These are phyloP conservation scores for Beauveria sp. DNA, from an alignment of 2,329 filamentous ascomycete genomes.

Conservation along the genomic window DNA sequence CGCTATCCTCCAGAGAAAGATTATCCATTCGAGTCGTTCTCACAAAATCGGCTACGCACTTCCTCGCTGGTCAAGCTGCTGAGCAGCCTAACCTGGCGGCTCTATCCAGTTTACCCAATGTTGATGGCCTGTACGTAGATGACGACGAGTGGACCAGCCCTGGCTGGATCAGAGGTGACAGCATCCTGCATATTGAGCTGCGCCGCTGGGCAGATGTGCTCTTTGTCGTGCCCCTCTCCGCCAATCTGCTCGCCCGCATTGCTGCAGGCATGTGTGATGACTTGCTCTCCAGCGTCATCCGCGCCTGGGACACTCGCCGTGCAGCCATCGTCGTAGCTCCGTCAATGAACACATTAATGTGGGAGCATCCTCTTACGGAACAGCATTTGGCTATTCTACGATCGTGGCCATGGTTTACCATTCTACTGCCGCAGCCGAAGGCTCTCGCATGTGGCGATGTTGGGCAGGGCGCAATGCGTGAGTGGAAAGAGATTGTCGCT, in stretches of 20 bases:
- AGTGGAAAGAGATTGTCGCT: conserved; percentile 67
- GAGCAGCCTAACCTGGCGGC: conserved; percentile 67
- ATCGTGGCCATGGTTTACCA: conserved; percentile 59
- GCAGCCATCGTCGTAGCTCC: conserved; percentile 65
- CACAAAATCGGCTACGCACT: conserved; percentile 64
- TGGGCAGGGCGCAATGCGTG: conserved; percentile 74
- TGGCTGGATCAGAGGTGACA: conserved; percentile 70
- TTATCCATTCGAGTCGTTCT: conserved; percentile 82
- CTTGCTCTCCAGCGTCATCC: conserved; percentile 63
- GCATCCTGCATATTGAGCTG: conserved; percentile 85
- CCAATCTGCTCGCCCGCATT: conserved; percentile 82
- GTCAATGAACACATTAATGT: conserved; percentile 90
- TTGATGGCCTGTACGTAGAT: conserved; percentile 76
- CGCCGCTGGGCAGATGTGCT: conserved; percentile 71
- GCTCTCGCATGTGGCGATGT: conserved; percentile 76
- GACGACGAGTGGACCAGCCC: conserved; percentile 69
- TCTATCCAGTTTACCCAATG: conserved; percentile 55
- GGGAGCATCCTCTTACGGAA: conserved; percentile 72
- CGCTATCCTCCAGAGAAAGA: conserved; percentile 42
- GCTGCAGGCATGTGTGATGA: conserved; percentile 70
- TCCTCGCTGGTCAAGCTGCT: conserved; percentile 64
- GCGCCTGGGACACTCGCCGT: conserved; percentile 81
- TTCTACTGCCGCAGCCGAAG: conserved; percentile 68
- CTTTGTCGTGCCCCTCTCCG: conserved; percentile 71
- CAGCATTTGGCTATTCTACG: conserved; percentile 63